Evolutionary conservation across 768 basidiomycete genomes (phyloP), one percentile per base, ranked within the genome.

Genomic region (Rhodotorula diobovata): DNA sequence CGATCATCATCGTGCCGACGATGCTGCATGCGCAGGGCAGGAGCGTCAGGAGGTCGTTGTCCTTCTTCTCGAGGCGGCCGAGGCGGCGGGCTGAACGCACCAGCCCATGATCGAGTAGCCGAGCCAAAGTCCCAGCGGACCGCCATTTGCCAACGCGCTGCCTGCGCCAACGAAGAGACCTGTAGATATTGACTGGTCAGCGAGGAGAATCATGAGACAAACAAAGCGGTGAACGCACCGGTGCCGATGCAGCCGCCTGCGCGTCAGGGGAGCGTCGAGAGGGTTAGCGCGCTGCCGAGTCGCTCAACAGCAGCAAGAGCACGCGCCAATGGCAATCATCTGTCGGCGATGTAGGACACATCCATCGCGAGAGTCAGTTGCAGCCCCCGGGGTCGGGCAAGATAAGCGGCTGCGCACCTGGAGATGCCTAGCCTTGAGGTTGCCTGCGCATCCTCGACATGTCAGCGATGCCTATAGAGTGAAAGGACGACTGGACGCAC

Each of bases 131-230:
- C 87, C 86, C 1, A 86, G 79, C 11, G 87, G 86, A 0, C 87
- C 87, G 11, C 84, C 86, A 39, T 82, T 81, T 1, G 82, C 81
- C 34, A 87, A 81, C 10, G 82, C 79, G 11, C 71, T 80, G 2
- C 85, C 87, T 7, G 84, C 83, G 11, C 85, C 84, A 23, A 87
- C 78, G 78, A 87, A 87, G 8, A 87, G 80, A 61, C 86, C n/a
- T n/a, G n/a, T n/a, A n/a, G n/a, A n/a, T n/a, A n/a, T n/a, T n/a
- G n/a, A n/a, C n/a, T n/a, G n/a, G n/a, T n/a, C n/a, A n/a, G n/a
- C n/a, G n/a, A n/a, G n/a, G n/a, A n/a, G n/a, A n/a, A n/a, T n/a
- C n/a, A n/a, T n/a, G n/a, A n/a, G n/a, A n/a, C n/a, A n/a, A n/a
- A n/a, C n/a, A n/a, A n/a, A n/a, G n/a, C n/a, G n/a, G n/a, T n/a